phyloP scores from a whole-genome alignment of 1,284 basidiomycete species.

The Fistulinella staudtii region DNA sequence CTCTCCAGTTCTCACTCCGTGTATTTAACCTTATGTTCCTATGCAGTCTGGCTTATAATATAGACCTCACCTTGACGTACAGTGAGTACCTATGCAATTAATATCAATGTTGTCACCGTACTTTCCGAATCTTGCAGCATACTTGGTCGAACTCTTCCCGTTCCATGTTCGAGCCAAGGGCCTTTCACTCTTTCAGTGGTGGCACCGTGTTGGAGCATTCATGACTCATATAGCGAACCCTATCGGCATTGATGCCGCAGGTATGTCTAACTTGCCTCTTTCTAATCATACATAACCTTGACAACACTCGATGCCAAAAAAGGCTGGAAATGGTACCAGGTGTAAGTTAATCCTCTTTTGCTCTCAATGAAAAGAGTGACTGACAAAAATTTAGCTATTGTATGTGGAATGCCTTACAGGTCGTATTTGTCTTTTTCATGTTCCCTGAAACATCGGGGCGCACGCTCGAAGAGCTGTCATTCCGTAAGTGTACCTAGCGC shows the following conservation, averaged over 20 bases:
- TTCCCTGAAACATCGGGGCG: slow-evolving; percentile 17
- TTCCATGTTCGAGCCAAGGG: slow-evolving; percentile 11
- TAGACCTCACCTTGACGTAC: not conserved
- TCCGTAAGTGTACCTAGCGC: slow-evolving; percentile 1
- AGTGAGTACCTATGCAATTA: not conserved
- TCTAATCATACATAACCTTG: too few species aligned
- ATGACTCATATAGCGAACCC: slow-evolving; percentile 9
- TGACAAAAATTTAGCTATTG: not conserved
- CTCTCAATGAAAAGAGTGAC: not conserved
- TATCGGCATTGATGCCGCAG: slow-evolving; percentile 6
- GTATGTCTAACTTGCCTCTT: not conserved
- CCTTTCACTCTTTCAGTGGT: slow-evolving; percentile 10
- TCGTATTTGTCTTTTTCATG: slow-evolving; percentile 45
- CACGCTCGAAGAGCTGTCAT: slow-evolving; percentile 5
- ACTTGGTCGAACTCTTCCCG: slow-evolving; percentile 14
- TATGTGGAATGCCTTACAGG: slow-evolving; percentile 38
- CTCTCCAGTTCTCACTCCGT: not conserved
- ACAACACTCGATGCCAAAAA: not conserved
- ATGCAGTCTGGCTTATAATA: not conserved
- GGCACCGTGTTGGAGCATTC: not conserved
- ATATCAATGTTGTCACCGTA: not conserved
- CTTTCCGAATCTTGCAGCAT: not conserved
- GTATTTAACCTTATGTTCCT: slow-evolving; percentile 8
- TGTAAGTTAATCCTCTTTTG: not conserved
- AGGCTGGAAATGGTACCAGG: slow-evolving; percentile 13